phyloP scores from a whole-genome alignment of 768 basidiomycete genomes.

The Termitomyces sp. region DNA sequence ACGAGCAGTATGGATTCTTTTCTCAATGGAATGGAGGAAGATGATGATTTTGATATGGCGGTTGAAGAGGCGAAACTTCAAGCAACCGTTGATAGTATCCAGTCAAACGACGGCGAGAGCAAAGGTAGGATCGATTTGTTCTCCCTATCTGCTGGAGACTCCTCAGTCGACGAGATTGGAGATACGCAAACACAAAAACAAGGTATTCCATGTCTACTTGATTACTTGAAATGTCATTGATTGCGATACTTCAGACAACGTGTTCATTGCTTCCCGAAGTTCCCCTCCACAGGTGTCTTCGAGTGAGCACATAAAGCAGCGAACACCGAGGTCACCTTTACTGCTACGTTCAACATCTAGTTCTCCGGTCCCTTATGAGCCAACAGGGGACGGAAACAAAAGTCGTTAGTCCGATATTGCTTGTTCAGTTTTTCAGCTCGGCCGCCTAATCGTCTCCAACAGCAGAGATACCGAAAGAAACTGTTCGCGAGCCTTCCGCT shows the following conservation, averaged over 20 bases:
- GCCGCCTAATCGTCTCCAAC: background rate
- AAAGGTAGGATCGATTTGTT: background rate
- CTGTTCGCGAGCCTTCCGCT: background rate
- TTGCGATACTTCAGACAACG: background rate
- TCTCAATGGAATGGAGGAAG: conserved; percentile 28
- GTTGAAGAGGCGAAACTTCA: conserved; percentile 19
- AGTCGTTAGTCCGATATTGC: background rate
- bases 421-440: background rate
- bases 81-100: conserved; percentile 11
- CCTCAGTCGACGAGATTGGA: background rate
- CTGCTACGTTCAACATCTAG: background rate
- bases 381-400: background rate
- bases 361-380: background rate
- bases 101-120: conserved; percentile 2
- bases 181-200: background rate
- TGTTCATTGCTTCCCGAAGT: background rate
- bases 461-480: background rate
- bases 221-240: background rate
- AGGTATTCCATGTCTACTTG: background rate
- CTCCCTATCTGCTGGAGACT: background rate
- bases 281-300: background rate
- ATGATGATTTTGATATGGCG: conserved; percentile 33
- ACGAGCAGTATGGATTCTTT: conserved; percentile 27
- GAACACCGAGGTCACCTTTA: background rate
- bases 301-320: background rate